Percentiles rank a stretch among this genome's conserved stretches.
Evolutionary conservation across 2,329 filamentous ascomycete species (phyloP).

Genomic region (Talaromyces amestolkiae): DNA sequence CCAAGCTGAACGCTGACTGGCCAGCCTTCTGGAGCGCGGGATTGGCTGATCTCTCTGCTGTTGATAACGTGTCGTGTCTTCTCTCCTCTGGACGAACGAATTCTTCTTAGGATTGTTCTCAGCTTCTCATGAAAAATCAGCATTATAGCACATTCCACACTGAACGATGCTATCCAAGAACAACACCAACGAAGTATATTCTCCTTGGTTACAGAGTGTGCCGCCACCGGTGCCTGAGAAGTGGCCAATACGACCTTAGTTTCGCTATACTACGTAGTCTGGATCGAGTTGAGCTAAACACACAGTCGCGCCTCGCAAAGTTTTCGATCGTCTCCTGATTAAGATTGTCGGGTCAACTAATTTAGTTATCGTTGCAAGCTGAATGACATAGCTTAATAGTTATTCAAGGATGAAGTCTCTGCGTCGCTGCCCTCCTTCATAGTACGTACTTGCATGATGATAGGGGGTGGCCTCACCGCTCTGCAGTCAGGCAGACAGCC

Average conservation of each 20-base stretch:
- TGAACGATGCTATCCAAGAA: not conserved
- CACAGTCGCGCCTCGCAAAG: not conserved
- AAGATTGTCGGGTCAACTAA: not conserved
- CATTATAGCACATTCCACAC: not conserved
- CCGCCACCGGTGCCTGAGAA: constrained; percentile 10
- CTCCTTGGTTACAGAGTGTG: not conserved
- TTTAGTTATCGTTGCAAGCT: not conserved
- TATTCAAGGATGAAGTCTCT: not conserved
- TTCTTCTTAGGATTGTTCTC: not conserved
- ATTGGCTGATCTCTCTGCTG: constrained; percentile 12
- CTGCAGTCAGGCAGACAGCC: not conserved
- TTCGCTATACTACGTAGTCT: constrained; percentile 3
- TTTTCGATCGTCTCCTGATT: not conserved
- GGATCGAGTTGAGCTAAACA: constrained; percentile 1
- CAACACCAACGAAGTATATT: not conserved
- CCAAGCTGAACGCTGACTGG: constrained; percentile 11
- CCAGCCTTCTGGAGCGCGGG: not conserved
- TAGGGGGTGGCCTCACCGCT: constrained; percentile 7
- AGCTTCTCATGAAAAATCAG: not conserved
- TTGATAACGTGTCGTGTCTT: constrained; percentile 6
- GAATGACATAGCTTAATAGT: not conserved
- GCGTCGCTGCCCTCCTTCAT: not conserved
- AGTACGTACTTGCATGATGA: not conserved
- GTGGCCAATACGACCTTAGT: constrained; percentile 14
- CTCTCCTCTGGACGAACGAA: not conserved